Conservation (phyloP, 164 flowering plant species). For the Paratinospora sagittata region DNA sequence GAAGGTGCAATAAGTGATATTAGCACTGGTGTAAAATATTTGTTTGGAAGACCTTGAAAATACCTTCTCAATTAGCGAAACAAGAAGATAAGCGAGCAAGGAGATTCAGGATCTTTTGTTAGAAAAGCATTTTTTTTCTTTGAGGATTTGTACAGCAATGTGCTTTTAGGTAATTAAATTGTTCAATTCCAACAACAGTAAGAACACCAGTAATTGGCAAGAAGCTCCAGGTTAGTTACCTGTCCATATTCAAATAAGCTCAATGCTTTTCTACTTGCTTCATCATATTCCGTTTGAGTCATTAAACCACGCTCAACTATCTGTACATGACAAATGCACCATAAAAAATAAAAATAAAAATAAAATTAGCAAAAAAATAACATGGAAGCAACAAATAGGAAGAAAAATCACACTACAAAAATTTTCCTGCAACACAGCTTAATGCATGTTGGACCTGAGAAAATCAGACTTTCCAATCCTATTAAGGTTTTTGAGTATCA, state of each 20-base stretch:
- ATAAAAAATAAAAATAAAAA: not conserved
- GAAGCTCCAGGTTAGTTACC: constrained; percentile 41
- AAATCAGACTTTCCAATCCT: not conserved
- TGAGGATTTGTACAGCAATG: too few relatives aligned
- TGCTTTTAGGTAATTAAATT: too few relatives aligned
- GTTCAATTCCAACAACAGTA: too few relatives aligned
- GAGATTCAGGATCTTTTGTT: too few relatives aligned
- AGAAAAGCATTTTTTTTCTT: too few relatives aligned
- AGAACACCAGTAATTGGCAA: too few relatives aligned
- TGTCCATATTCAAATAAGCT: constrained; percentile 90
- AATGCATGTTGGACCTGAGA: not conserved
- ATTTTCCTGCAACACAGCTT: not conserved
- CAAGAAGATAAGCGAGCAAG: not conserved
- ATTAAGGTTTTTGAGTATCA: not conserved
- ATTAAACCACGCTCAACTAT: constrained; percentile 69
- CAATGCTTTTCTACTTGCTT: constrained; percentile 76
- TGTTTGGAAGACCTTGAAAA: too few relatives aligned
- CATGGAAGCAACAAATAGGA: not conserved
- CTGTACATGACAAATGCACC: constrained; percentile 37
- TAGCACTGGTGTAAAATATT: too few relatives aligned
- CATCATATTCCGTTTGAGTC: constrained; percentile 80
- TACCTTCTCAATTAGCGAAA: too few relatives aligned
- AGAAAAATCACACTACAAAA: not conserved
- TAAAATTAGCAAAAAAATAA: not conserved
- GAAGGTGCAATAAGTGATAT: too few relatives aligned